Conservation (phyloP, 1,284 basidiomycete genomes). For the Apiotrichum gracile region DNA sequence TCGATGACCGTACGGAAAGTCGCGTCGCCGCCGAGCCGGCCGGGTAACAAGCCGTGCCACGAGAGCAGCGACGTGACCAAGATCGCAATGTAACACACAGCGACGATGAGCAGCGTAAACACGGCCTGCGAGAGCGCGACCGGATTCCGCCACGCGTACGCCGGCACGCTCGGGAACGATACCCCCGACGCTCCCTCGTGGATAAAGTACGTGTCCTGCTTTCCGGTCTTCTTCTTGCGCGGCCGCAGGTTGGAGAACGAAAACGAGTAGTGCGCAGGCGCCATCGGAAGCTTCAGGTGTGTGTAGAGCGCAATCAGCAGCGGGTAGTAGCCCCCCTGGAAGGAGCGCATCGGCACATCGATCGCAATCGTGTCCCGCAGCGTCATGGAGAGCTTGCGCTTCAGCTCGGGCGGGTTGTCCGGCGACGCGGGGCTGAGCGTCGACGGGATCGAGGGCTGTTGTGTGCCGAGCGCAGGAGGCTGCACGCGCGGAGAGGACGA, state of each 20-base stretch:
- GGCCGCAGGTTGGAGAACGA: slow-evolving; percentile 56
- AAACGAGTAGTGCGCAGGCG: slow-evolving; percentile 58
- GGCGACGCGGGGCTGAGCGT: neutral
- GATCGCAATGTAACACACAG: slow-evolving; percentile 56
- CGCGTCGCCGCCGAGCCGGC: slow-evolving; percentile 14
- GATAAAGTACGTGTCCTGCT: slow-evolving; percentile 53
- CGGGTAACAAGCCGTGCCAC: slow-evolving; percentile 39
- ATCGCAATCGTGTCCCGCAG: slow-evolving; percentile 36
- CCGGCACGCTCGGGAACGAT: slow-evolving; percentile 48
- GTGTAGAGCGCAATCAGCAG: slow-evolving; percentile 60
- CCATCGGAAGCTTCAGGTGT: slow-evolving; percentile 51
- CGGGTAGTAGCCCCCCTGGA: slow-evolving; percentile 71
- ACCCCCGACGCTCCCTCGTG: slow-evolving; percentile 62
- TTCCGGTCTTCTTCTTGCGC: slow-evolving; percentile 6
- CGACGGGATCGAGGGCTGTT: neutral
- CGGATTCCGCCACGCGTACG: slow-evolving; percentile 20
- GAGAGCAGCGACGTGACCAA: slow-evolving; percentile 53
- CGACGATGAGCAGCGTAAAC: slow-evolving; percentile 47
- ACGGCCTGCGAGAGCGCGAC: slow-evolving; percentile 40
- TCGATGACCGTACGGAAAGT: slow-evolving; percentile 30
- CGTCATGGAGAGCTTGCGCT: neutral
- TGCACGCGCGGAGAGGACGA: neutral
- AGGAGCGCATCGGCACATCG: slow-evolving; percentile 71
- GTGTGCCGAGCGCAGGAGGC: neutral
- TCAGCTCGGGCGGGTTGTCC: neutral